Evolutionary conservation across 495 filamentous ascomycete genomes (phyloP).

Genomic region (Chaetomium tenue): DNA sequence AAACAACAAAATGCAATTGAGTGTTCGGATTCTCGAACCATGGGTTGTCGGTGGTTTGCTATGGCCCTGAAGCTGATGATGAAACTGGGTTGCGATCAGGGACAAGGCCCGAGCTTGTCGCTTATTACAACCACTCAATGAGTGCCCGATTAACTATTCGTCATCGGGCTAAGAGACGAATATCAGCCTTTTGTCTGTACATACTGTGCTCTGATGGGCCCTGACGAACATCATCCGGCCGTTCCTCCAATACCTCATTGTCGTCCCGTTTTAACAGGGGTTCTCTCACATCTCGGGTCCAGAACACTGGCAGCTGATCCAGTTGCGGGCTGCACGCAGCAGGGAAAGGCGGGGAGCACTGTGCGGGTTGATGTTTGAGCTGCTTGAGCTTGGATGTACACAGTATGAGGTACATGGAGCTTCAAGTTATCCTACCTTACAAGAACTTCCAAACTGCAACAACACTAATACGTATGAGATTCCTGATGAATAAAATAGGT

Average conservation of each 20-base stretch:
- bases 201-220: constrained; percentile 2
- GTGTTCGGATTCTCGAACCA: neutral
- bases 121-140: constrained; percentile 13
- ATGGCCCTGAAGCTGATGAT: constrained; percentile 7
- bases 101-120: neutral
- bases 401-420: too few relatives aligned
- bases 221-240: constrained; percentile 4
- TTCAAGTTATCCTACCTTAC: too few relatives aligned
- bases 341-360: neutral
- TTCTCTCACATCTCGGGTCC: neutral
- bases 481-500: too few relatives aligned
- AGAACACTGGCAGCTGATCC: constrained; percentile 16
- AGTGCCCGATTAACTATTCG: too few relatives aligned
- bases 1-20: constrained; percentile 1
- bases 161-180: neutral
- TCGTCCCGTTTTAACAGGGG: constrained; percentile 9
- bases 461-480: too few relatives aligned
- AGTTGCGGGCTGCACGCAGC: neutral
- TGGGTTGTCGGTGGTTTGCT: neutral
- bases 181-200: neutral
- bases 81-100: constrained; percentile 10
- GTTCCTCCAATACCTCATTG: constrained; percentile 7
- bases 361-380: neutral
- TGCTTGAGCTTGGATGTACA: too few relatives aligned
- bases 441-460: too few relatives aligned